Base-by-base conservation (phyloP, 768 basidiomycete species). In the Rhodotorula kratochvilovae region DNA sequence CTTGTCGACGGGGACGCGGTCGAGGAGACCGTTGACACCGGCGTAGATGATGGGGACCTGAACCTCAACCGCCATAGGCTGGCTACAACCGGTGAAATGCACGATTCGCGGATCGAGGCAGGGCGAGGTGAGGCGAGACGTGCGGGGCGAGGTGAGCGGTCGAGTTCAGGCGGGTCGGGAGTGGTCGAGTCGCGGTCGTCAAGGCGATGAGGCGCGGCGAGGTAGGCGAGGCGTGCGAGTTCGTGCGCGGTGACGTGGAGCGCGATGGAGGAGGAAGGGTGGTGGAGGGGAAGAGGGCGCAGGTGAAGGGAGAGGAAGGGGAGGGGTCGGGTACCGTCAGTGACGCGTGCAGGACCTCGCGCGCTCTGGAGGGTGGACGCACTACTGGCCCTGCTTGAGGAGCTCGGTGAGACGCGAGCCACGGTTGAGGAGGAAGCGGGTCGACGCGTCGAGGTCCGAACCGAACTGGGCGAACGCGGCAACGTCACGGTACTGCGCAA, bases 401-500 rank as follows among this genome's bases (percentile, higher is more conserved):
- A 83, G 74, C 85, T 99, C 95, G 75, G 95, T 98, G 76, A 99
- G 86, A 85, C 96, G 93, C 78, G 94, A 89, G 86, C 96, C 96
- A 87, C 96, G 92, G 63, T 68, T 89, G 76, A 99, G 88, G 79
- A 98, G 87, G 91, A 96, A 98, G 78, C 95, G 92, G 76, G 95
- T 99, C 25, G 95, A 97, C 66, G 95, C 94, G 84, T 98, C 96
- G 80, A 98, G 90, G 83, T 99, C 96, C 79, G 96, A 99, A 87
- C 96, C 96, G 85, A 99, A 99, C 81, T 98, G 96, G 68, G 95
- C 93, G 80, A 95, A 96, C 76, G 93, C 93, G 76, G 96, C 96
- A 77, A 99, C 96, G 86, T 99, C 96, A 89, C 96, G 94, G 86
- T 98, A 99, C 82, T 99, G 96, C 42, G 96, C 96, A 76, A 99